A percentile compares a stretch with the other conserved stretches of the same genome.
Evolutionary conservation across 495 filamentous ascomycete species (phyloP).

Genomic region (Trichoderma erinaceum): DNA sequence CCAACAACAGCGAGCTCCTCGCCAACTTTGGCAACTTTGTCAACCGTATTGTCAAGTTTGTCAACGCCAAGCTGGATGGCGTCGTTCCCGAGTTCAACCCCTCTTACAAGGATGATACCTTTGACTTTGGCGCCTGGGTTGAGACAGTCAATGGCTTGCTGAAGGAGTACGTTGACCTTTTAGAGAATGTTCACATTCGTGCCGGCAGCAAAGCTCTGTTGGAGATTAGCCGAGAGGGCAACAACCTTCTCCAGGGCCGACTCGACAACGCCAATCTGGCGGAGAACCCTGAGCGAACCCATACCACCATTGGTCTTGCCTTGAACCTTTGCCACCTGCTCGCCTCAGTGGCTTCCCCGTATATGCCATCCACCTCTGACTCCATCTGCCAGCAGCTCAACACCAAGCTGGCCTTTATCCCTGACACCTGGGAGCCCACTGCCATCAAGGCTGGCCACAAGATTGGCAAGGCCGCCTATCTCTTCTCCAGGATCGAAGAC

Average conservation of each 20-base stretch:
- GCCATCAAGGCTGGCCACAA: slow-evolving; percentile 66
- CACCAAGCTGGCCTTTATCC: slow-evolving; percentile 57
- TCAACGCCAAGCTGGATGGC: slow-evolving; percentile 65
- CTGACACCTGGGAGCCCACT: slow-evolving; percentile 59
- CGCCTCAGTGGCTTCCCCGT: slow-evolving; percentile 68
- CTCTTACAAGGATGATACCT: slow-evolving; percentile 47
- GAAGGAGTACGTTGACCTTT: slow-evolving; percentile 61
- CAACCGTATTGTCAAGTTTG: slow-evolving; percentile 88
- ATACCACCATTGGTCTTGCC: slow-evolving; percentile 72
- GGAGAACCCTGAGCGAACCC: slow-evolving; percentile 64
- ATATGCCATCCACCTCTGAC: slow-evolving; percentile 73
- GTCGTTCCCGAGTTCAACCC: slow-evolving; percentile 61
- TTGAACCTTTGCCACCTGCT: slow-evolving; percentile 79
- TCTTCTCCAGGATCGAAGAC: slow-evolving; percentile 79
- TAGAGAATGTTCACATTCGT: slow-evolving; percentile 71
- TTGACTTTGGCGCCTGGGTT: slow-evolving; percentile 37
- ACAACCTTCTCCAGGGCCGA: slow-evolving; percentile 75
- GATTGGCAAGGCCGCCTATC: slow-evolving; percentile 72
- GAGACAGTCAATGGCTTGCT: slow-evolving; percentile 55
- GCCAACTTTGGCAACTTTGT: slow-evolving; percentile 91
- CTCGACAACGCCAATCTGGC: slow-evolving; percentile 76
- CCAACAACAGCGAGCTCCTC: slow-evolving; percentile 87
- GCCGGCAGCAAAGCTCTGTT: slow-evolving; percentile 65
- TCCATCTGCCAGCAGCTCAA: slow-evolving; percentile 72
- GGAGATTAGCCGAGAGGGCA: slow-evolving; percentile 65